A percentile compares a stretch with the other conserved stretches of the same genome.
phyloP scores from a whole-genome alignment of 2,329 filamentous ascomycete genomes.

The Neonectria punicea region DNA sequence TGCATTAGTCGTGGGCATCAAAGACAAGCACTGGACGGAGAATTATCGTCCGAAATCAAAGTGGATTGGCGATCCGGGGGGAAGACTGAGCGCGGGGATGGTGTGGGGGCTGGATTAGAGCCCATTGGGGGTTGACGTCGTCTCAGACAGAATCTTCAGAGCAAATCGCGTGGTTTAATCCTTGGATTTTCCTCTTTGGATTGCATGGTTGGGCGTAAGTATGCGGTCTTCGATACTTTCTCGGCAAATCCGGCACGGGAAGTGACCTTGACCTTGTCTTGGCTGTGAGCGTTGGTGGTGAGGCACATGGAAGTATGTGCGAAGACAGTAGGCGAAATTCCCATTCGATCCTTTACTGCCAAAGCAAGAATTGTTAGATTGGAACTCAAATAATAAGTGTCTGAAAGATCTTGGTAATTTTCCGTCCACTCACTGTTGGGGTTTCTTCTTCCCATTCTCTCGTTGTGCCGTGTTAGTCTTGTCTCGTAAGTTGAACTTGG shows the following conservation, averaged over 20 bases:
- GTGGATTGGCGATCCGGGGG: slow-evolving; percentile 17
- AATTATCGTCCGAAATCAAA: slow-evolving; percentile 17
- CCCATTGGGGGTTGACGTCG: neutral
- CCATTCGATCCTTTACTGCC: neutral
- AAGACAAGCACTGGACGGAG: slow-evolving; percentile 6
- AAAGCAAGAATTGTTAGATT: neutral
- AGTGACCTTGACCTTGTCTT: neutral
- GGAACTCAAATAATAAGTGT: neutral
- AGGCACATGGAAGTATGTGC: neutral
- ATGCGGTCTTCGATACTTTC: neutral
- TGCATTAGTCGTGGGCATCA: neutral
- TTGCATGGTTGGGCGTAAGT: neutral
- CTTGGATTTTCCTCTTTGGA: neutral
- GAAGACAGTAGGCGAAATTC: neutral
- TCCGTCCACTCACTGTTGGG: neutral
- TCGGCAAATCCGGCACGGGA: neutral
- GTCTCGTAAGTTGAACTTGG: too few relatives aligned
- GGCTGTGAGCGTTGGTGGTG: neutral
- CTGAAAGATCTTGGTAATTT: neutral
- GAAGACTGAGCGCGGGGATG: slow-evolving; percentile 3
- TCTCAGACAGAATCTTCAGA: neutral
- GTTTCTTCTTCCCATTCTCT: neutral
- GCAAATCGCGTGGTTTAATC: slow-evolving; percentile 5
- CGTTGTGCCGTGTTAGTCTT: neutral
- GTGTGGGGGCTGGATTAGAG: neutral